Conservation (phyloP, 345 rosid species). For the Murraya koenigii region DNA sequence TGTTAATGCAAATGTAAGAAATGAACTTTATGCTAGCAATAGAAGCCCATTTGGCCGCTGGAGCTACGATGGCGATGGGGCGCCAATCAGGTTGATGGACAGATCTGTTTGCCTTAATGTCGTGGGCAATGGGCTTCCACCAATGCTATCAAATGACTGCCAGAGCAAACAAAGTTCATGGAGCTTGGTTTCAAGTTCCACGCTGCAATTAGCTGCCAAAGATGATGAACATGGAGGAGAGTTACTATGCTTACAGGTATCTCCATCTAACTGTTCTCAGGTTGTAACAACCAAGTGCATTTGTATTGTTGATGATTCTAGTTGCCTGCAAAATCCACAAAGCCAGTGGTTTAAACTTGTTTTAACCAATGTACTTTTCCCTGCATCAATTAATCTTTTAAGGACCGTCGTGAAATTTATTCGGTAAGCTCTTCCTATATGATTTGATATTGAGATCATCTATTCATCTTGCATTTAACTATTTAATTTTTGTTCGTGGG, state of each 20-base stretch:
- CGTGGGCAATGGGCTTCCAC: slow-evolving; percentile 22
- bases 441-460: too few species aligned
- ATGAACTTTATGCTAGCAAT: slow-evolving; percentile 9
- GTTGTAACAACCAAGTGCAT: slow-evolving; percentile 29
- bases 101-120: slow-evolving; percentile 3
- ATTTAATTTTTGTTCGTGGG: too few species aligned
- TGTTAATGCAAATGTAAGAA: slow-evolving; percentile 20
- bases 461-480: too few species aligned
- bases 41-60: slow-evolving; percentile 1
- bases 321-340: slow-evolving; percentile 25
- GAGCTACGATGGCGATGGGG: slow-evolving; percentile 4
- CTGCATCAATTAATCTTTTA: too few species aligned
- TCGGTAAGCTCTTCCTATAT: too few species aligned
- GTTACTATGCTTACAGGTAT: slow-evolving; percentile 27
- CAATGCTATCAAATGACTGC: slow-evolving; percentile 21
- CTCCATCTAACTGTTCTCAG: slow-evolving; percentile 1
- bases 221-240: slow-evolving; percentile 29
- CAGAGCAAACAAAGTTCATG: slow-evolving; percentile 22
- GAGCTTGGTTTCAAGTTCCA: slow-evolving; percentile 25
- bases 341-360: slow-evolving; percentile 46
- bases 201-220: slow-evolving; percentile 33
- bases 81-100: background rate
- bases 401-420: background rate
- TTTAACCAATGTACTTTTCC: background rate
- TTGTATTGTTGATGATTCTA: slow-evolving; percentile 27